Evolutionary conservation across 2,329 filamentous ascomycete genomes (phyloP).

Genomic region (Hymenoscyphus albidus): DNA sequence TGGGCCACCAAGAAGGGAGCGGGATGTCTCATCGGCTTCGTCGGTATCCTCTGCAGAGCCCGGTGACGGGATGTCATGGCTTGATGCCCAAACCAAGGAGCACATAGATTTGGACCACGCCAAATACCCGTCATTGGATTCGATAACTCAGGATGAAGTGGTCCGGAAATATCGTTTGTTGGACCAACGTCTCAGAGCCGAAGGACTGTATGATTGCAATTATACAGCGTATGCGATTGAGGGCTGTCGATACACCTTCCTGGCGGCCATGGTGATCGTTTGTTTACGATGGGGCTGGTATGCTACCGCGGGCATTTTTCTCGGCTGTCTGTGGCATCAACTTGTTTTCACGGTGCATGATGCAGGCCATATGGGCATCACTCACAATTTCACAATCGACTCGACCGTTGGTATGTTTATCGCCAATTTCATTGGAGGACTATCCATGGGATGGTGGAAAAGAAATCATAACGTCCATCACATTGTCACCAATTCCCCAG

Average conservation of each 20-base stretch:
- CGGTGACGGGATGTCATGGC: constrained; percentile 56
- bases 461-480: constrained; percentile 94
- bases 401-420: constrained; percentile 84
- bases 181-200: constrained; percentile 65
- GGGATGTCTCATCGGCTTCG: constrained; percentile 38
- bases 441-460: constrained; percentile 97
- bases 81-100: constrained; percentile 70
- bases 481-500: constrained; percentile 89
- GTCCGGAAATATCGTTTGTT: constrained; percentile 78
- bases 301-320: constrained; percentile 63
- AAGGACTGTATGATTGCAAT: constrained; percentile 79
- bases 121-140: constrained; percentile 77
- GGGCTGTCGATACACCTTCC: constrained; percentile 62
- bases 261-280: constrained; percentile 59
- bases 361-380: constrained; percentile 96
- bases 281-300: constrained; percentile 65
- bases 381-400: constrained; percentile 81
- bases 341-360: constrained; percentile 92
- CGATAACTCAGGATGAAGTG: constrained; percentile 69
- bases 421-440: constrained; percentile 81
- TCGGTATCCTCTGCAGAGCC: constrained; percentile 56
- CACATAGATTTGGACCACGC: constrained; percentile 72
- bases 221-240: constrained; percentile 79
- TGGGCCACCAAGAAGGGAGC: constrained; percentile 13
- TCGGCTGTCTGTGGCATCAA: constrained; percentile 91